Percentiles rank a stretch among this genome's conserved stretches.
Conservation (phyloP, 2,329 filamentous ascomycete genomes). For the Trichoderma koningii region DNA sequence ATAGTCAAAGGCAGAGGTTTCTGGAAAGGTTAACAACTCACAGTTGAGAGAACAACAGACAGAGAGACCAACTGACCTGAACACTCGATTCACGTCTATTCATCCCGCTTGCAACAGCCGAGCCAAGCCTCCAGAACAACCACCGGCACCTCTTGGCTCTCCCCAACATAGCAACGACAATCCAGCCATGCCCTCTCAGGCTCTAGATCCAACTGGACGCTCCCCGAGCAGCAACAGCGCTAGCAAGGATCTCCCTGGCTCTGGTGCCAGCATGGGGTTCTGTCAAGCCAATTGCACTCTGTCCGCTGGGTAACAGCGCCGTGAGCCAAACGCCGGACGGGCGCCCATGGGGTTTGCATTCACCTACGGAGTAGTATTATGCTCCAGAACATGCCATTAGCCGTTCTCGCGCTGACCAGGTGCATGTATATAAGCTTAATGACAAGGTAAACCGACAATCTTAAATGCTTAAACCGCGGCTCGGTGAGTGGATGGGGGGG, state of each 20-base stretch:
- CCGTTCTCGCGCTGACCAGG: neutral
- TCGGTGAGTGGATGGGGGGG: neutral
- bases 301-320: no score
- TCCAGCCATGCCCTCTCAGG: neutral
- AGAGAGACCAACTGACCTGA: neutral
- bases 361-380: no score
- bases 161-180: neutral
- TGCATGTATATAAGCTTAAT: slow-evolving; percentile 16
- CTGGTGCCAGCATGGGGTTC: neutral
- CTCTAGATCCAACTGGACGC: slow-evolving; percentile 4
- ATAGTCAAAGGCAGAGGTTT: no score
- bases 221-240: neutral
- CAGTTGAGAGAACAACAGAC: neutral
- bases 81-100: neutral
- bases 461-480: neutral
- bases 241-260: neutral
- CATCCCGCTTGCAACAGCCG: neutral
- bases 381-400: slow-evolving; percentile 1
- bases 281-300: neutral
- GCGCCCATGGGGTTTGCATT: neutral
- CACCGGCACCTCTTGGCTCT: slow-evolving; percentile 6
- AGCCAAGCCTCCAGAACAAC: slow-evolving; percentile 7
- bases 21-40: no score
- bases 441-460: slow-evolving; percentile 9
- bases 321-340: no score